Conservation (phyloP, 352 stramenopile genomes). For the Phytopythium helicoides region DNA sequence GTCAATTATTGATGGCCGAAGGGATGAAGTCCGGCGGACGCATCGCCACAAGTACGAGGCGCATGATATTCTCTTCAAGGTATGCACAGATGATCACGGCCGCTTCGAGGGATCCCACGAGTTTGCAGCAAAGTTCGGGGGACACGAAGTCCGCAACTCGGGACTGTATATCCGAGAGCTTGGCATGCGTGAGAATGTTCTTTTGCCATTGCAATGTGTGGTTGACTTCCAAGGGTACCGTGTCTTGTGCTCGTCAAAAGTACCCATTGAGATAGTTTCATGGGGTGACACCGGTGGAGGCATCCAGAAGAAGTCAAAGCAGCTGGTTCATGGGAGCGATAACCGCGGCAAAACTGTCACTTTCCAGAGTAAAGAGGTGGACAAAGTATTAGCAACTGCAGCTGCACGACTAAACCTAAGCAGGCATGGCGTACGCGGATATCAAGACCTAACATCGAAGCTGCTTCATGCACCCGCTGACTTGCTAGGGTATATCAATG, state of each 20-base stretch:
- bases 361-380: constrained; percentile 79
- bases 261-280: constrained; percentile 72
- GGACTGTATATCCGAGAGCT: constrained; percentile 67
- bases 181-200: constrained; percentile 27
- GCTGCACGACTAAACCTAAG: constrained; percentile 79
- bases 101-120: constrained; percentile 90
- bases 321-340: constrained; percentile 85
- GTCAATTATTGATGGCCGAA: constrained; percentile 62
- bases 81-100: constrained; percentile 90
- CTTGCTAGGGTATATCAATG: constrained; percentile 73
- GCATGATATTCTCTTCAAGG: constrained; percentile 88
- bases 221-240: constrained; percentile 90
- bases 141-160: constrained; percentile 80
- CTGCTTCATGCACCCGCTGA: constrained; percentile 75
- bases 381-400: constrained; percentile 57
- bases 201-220: constrained; percentile 72
- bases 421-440: constrained; percentile 79
- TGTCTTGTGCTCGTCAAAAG: constrained; percentile 80
- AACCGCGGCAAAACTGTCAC: constrained; percentile 81
- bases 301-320: constrained; percentile 60
- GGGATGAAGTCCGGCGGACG: constrained; percentile 54
- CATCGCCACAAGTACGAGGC: constrained; percentile 76
- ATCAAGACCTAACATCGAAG: constrained; percentile 87
- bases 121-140: constrained; percentile 78
- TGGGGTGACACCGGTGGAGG: constrained; percentile 59